Conservation (phyloP, 148 eudicot genomes). For the Vaccinium myrtillus region DNA sequence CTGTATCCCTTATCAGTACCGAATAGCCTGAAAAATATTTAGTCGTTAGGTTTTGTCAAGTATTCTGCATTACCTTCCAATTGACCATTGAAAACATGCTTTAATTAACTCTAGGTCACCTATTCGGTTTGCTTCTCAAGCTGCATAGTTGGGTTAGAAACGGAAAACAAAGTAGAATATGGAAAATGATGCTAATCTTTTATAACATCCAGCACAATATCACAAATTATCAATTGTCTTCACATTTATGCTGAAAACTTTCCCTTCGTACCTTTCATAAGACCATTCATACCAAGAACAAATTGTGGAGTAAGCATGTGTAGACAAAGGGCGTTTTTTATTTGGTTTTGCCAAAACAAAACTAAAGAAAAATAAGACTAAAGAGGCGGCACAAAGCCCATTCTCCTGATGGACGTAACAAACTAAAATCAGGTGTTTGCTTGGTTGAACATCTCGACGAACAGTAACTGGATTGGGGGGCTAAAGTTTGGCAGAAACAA, state of each 20-base stretch:
- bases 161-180: neutral
- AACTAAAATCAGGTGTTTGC: neutral
- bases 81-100: neutral
- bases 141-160: neutral
- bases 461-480: neutral
- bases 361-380: neutral
- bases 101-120: neutral
- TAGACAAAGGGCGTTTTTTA: no score
- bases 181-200: constrained; percentile 2
- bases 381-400: neutral
- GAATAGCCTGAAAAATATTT: constrained; percentile 50
- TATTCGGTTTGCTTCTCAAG: neutral
- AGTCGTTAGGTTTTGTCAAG: neutral
- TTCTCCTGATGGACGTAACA: neutral
- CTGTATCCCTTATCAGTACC: constrained; percentile 79
- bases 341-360: no score
- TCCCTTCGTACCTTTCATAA: neutral
- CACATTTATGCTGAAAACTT: neutral
- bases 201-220: neutral
- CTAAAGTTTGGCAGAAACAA: neutral
- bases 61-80: neutral
- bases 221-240: neutral
- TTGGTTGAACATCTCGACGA: neutral
- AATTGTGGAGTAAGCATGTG: neutral
- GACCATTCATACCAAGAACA: neutral